Conservation (phyloP, 345 rosid species). For the Capsella bursapastoris region DNA sequence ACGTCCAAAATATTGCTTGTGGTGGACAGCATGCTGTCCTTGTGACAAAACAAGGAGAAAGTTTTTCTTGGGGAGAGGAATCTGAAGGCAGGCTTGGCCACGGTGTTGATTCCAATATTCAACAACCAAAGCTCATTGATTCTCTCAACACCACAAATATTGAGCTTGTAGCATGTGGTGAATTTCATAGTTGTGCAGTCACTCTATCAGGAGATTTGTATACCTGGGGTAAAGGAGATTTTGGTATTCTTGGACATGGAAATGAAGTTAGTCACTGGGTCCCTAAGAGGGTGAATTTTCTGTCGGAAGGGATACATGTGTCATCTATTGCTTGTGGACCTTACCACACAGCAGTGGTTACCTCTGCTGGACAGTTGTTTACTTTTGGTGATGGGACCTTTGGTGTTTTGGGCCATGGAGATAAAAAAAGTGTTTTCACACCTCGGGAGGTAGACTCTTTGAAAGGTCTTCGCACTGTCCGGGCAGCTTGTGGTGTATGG, state of each 20-base stretch:
- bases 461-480: constrained; percentile 60
- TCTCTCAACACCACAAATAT: constrained; percentile 54
- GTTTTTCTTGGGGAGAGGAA: constrained; percentile 67
- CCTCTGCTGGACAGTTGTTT: constrained; percentile 69
- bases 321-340: constrained; percentile 77
- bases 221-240: constrained; percentile 73
- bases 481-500: constrained; percentile 80
- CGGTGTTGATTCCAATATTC: constrained; percentile 65
- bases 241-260: constrained; percentile 66
- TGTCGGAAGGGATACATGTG: constrained; percentile 64
- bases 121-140: constrained; percentile 61
- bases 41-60: constrained; percentile 58
- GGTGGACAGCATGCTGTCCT: constrained; percentile 62
- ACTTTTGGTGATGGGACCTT: constrained; percentile 89
- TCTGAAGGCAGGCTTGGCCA: constrained; percentile 75
- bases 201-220: constrained; percentile 68
- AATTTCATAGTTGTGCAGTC: constrained; percentile 72
- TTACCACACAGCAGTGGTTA: constrained; percentile 74
- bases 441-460: constrained; percentile 76
- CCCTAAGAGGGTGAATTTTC: constrained; percentile 60
- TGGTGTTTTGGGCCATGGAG: constrained; percentile 82
- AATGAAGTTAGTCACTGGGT: constrained; percentile 64
- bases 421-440: constrained; percentile 50
- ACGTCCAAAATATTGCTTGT: constrained; percentile 57
- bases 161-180: constrained; percentile 74